Base-by-base conservation (phyloP, 2,329 filamentous ascomycete genomes). In the Microdochium nivale region DNA sequence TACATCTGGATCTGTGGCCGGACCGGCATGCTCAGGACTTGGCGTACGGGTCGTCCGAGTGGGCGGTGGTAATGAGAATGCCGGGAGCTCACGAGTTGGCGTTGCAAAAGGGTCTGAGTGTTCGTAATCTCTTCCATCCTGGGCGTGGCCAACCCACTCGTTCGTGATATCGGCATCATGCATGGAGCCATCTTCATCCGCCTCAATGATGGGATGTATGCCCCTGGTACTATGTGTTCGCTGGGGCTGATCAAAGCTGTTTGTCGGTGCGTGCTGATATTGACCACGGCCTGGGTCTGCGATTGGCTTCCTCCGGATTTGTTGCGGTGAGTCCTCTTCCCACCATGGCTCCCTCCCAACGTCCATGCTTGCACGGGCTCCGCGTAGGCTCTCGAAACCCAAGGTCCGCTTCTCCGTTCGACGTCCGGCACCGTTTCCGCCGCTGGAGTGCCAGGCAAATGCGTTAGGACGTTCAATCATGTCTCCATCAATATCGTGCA, bases 181-280 rank as follows among this genome's bases (percentile, higher is more conserved):
- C 21, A 56, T 49, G 9, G 57, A 53, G 21, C 53, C 75, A 30
- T 81, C 78, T 56, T 82, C 79, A 37, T 80, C 79, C 9, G 77
- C 78, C 55, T 83, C 79, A 56, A 79, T 73, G 53, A 83, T 83
- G 1, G 79, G 79, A 55, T 81, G 77, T 55, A 83, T 82, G 51
- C 55, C 54, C 46, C 60, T 51, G 54, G 58, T 24, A 48, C 54
- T 46, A 25, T 55, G 50, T 25, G 59, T 10, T 62, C 54, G 48
- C 32, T 57, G 52, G 51, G 54, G 53, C 51, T 65, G 64, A 40
- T 68, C 64, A 49, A 66, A 67, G 4, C 56, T 57, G 25, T 52
- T 56, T 16, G 59, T 56, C 0, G 63, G 62, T 3, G 65, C 59
- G 1, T 67, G 65, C 50, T 67, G 65, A 51, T 71, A 69, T 27